Evolutionary conservation across 495 filamentous ascomycete genomes (phyloP).

Genomic region (Penicillium cinerascens): DNA sequence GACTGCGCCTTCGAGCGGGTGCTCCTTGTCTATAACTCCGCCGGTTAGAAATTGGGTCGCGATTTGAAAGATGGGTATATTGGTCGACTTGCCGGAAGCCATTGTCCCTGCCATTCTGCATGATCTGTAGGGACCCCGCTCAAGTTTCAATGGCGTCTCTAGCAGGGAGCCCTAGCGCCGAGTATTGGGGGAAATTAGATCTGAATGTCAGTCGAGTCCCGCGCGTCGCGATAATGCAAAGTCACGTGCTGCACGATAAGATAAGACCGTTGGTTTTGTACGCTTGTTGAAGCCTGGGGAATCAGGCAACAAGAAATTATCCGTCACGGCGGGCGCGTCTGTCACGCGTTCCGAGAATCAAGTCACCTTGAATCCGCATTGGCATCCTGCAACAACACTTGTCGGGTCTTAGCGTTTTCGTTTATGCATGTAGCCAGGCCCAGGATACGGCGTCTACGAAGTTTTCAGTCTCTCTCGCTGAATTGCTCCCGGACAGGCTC

Average conservation of each 20-base stretch:
- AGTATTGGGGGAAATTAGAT: not conserved
- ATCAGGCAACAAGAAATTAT: not conserved
- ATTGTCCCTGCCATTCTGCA: constrained; percentile 44
- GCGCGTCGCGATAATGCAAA: constrained; percentile 15
- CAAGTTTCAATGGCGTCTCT: not conserved
- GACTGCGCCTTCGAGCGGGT: constrained; percentile 74
- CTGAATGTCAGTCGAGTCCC: constrained; percentile 7
- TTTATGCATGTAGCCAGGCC: constrained; percentile 35
- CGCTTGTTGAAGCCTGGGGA: not conserved
- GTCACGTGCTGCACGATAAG: constrained; percentile 19
- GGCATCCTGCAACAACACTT: not conserved
- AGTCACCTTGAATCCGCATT: not conserved
- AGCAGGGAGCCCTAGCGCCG: not conserved
- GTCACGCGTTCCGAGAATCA: constrained; percentile 1
- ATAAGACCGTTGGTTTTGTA: not conserved
- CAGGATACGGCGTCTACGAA: constrained; percentile 14
- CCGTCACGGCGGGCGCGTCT: not conserved
- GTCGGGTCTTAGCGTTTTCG: not conserved
- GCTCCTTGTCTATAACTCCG: constrained; percentile 42
- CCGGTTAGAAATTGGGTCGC: constrained; percentile 7
- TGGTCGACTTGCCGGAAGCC: constrained; percentile 31
- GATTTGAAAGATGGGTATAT: not conserved
- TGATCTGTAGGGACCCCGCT: constrained; percentile 22
- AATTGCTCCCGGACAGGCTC: constrained; percentile 20
- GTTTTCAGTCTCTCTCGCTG: constrained; percentile 19